A percentile compares a stretch with the other conserved stretches of the same genome.
Conservation (phyloP, 2,329 filamentous ascomycete species). For the Arthroderma sp. region DNA sequence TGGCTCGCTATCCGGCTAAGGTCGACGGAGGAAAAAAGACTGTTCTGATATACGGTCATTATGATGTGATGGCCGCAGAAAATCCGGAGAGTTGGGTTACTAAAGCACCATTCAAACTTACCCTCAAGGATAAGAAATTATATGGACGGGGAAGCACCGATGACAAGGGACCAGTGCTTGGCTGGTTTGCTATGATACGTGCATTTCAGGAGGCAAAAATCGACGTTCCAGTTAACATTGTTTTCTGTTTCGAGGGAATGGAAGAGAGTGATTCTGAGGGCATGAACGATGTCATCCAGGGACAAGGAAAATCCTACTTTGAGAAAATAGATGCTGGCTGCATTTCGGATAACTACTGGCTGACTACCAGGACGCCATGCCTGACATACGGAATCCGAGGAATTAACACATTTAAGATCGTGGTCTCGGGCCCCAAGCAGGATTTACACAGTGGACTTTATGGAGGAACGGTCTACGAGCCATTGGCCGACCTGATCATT, state of each 20-base stretch:
- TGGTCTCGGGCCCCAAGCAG: constrained; percentile 78
- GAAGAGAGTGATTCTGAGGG: constrained; percentile 97
- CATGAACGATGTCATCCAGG: constrained; percentile 83
- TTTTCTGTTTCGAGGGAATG: constrained; percentile 99
- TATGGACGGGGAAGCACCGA: constrained; percentile 91
- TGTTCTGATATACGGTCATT: constrained; percentile 94
- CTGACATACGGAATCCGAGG: constrained; percentile 93
- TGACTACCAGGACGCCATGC: constrained; percentile 96
- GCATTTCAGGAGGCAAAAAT: constrained; percentile 90
- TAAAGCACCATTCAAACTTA: constrained; percentile 71
- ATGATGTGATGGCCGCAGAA: constrained; percentile 92
- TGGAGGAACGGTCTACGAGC: constrained; percentile 89
- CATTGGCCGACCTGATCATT: constrained; percentile 88
- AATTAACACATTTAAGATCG: constrained; percentile 93
- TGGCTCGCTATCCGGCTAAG: constrained; percentile 83
- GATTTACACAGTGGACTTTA: constrained; percentile 97
- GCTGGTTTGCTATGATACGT: constrained; percentile 96
- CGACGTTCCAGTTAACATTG: constrained; percentile 90
- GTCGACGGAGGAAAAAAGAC: constrained; percentile 86
- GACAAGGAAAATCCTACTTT: constrained; percentile 87
- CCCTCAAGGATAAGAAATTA: constrained; percentile 85
- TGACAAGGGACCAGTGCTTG: constrained; percentile 93
- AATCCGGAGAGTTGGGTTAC: constrained; percentile 92
- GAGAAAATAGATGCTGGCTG: constrained; percentile 91
- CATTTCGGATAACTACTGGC: constrained; percentile 99